Evolutionary conservation across 257 asterid species (phyloP).

Genomic region (Solanum raphanifolium): DNA sequence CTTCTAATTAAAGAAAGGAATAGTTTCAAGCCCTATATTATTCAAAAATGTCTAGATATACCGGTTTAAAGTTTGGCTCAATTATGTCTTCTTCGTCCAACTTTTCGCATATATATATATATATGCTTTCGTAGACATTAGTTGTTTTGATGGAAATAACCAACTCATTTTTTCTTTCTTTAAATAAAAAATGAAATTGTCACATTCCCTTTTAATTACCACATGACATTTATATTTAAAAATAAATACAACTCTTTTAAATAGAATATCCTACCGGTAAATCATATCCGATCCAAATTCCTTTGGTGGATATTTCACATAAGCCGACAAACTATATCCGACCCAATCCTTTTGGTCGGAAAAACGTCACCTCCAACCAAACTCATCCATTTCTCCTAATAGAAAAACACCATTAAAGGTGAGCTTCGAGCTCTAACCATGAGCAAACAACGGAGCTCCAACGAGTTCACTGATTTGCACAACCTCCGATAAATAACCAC

Average conservation of each 20-base stretch:
- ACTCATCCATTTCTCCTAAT: neutral
- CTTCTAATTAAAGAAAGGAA: neutral
- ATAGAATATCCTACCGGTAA: neutral
- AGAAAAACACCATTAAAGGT: neutral
- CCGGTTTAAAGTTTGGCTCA: no score
- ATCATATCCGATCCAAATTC: neutral
- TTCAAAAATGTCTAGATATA: no score
- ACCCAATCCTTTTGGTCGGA: neutral
- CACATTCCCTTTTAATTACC: neutral
- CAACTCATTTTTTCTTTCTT: neutral
- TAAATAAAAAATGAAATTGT: no score
- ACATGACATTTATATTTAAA: no score
- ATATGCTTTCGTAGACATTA: no score
- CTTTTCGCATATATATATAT: no score
- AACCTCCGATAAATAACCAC: neutral
- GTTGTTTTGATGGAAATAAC: neutral
- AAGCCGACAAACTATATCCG: neutral
- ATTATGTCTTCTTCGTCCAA: no score
- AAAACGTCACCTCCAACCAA: neutral
- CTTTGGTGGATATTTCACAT: neutral
- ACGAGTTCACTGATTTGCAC: neutral
- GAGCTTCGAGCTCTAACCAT: neutral
- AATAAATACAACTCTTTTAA: neutral
- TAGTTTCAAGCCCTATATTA: accelerated
- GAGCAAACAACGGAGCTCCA: neutral